These are phyloP conservation scores for Lactarius psammicola DNA, from an alignment of 768 basidiomycete species.

Conservation along the genomic window DNA sequence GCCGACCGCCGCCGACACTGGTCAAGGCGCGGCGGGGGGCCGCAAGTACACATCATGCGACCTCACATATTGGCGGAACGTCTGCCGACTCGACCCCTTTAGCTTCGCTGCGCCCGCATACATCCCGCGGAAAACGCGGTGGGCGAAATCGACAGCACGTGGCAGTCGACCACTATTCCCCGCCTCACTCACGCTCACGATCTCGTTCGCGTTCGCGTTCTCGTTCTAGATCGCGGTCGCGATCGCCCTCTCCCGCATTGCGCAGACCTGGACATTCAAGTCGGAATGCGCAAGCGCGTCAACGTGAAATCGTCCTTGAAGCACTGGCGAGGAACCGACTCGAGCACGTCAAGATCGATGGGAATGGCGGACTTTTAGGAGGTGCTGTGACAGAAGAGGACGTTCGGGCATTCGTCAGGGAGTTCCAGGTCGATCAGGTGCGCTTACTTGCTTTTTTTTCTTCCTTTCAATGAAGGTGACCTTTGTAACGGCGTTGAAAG, in stretches of 20 bases:
- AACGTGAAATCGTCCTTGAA: conserved; percentile 42
- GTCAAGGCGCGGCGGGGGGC: conserved; percentile 26
- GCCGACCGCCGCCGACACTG: conserved; percentile 26
- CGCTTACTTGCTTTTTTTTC: conserved; percentile 33
- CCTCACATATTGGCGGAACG: conserved; percentile 5
- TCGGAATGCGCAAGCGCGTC: conserved; percentile 34
- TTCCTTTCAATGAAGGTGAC: conserved; percentile 13
- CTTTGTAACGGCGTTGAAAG: conserved; percentile 38
- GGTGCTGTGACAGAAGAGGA: conserved; percentile 62
- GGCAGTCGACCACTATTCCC: conserved; percentile 27
- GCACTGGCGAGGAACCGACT: conserved; percentile 59
- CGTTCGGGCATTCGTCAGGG: conserved; percentile 63
- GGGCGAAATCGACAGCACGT: conserved; percentile 17
- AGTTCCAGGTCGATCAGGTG: conserved; percentile 73
- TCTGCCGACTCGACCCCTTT: conserved; percentile 21
- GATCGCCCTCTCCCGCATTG: conserved; percentile 46
- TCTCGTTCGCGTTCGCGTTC: conserved; percentile 17
- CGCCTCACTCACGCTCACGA: conserved; percentile 24
- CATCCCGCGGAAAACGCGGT: conserved; percentile 21
- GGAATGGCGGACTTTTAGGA: conserved; percentile 44
- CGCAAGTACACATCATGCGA: conserved; percentile 7
- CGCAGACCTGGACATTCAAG: conserved; percentile 41
- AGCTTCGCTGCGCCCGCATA: conserved; percentile 1
- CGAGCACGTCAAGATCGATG: conserved; percentile 64
- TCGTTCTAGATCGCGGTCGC: conserved; percentile 26